Percentiles rank a stretch among this genome's conserved stretches.
Evolutionary conservation across 2,329 filamentous ascomycete species (phyloP).

Genomic region (Aspergillus costaricaensis): DNA sequence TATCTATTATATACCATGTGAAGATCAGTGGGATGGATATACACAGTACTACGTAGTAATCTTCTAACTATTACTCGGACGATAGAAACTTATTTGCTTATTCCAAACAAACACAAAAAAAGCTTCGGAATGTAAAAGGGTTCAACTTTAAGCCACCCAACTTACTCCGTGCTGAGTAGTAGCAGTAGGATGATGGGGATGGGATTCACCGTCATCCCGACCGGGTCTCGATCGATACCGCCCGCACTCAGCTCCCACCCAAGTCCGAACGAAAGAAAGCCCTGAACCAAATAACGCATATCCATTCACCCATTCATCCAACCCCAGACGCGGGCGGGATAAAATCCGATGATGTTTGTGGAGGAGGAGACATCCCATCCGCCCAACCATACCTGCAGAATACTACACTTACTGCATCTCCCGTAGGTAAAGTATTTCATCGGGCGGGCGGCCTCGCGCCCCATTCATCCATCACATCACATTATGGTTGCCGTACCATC

Average conservation of each 20-base stretch:
- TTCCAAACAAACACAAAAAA: background rate
- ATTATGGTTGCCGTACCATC: background rate
- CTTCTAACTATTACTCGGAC: background rate
- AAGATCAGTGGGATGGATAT: background rate
- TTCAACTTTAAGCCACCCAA: background rate
- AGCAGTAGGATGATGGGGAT: too few species aligned
- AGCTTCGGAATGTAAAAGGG: background rate
- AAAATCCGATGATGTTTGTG: background rate
- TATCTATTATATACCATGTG: background rate
- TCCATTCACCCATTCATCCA: background rate
- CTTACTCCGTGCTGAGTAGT: background rate
- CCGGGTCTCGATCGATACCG: too few species aligned
- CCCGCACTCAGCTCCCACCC: too few species aligned
- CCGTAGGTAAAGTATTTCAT: too few species aligned
- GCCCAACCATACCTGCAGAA: background rate
- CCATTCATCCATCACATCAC: too few species aligned
- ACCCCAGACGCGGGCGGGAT: background rate
- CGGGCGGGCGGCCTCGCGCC: too few species aligned
- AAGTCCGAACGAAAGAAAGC: too few species aligned
- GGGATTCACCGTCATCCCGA: too few species aligned
- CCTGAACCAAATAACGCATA: too few species aligned
- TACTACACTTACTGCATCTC: too few species aligned
- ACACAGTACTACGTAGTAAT: background rate
- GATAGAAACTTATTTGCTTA: background rate
- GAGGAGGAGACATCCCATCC: background rate